phyloP scores from a whole-genome alignment of 2,329 filamentous ascomycete genomes.

The Xylaria arbuscula region DNA sequence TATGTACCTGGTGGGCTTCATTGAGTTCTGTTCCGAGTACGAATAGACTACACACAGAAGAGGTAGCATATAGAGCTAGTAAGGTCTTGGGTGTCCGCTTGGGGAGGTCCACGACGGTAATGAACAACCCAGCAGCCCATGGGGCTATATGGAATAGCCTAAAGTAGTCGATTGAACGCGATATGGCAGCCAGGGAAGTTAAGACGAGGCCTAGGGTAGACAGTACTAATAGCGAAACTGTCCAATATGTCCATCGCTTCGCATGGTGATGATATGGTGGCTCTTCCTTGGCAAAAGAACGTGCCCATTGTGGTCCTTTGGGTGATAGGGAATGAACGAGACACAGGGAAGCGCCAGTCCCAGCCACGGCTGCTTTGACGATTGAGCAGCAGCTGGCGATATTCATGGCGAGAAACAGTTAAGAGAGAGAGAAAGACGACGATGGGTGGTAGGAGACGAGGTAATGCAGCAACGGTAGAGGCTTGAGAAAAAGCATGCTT shows the following conservation, averaged over 20 bases:
- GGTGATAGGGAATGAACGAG: slow-evolving; percentile 43
- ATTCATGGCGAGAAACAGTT: slow-evolving; percentile 39
- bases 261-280: slow-evolving; percentile 32
- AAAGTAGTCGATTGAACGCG: slow-evolving; percentile 45
- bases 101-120: slow-evolving; percentile 55
- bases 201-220: slow-evolving; percentile 52
- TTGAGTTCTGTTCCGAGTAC: slow-evolving; percentile 44
- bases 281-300: slow-evolving; percentile 58
- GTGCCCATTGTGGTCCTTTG: slow-evolving; percentile 55
- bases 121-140: slow-evolving; percentile 54
- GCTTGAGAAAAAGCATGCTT: slow-evolving; percentile 24
- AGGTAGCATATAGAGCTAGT: slow-evolving; percentile 53
- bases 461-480: not conserved
- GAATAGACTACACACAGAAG: slow-evolving; percentile 50
- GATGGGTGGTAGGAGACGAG: slow-evolving; percentile 3
- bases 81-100: slow-evolving; percentile 56
- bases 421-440: not conserved
- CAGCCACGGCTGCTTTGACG: slow-evolving; percentile 49
- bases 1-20: slow-evolving; percentile 48
- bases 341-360: slow-evolving; percentile 49
- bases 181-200: slow-evolving; percentile 48
- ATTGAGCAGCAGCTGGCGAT: slow-evolving; percentile 40
- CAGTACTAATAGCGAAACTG: slow-evolving; percentile 51
- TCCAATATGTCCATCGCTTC: slow-evolving; percentile 56
- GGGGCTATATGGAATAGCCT: slow-evolving; percentile 53